Base-by-base conservation (phyloP, 805 yeast species). In the Suhomyces prunicola region DNA sequence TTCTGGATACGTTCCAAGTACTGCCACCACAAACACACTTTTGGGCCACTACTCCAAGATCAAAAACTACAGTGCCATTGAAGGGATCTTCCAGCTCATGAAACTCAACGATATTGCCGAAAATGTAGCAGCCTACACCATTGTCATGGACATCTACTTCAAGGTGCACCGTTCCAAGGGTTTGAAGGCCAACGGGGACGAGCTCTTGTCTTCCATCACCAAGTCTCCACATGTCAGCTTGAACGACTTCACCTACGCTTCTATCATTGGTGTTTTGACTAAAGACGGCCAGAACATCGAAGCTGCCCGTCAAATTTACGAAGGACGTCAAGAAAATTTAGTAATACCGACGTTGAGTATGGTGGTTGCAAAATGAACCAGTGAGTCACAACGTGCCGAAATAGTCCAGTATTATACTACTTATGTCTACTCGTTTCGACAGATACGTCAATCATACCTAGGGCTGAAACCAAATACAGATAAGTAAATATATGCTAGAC, bases 111-210 rank as follows among this genome's bases (percentile, higher is more conserved):
- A 69, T 3, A 65, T 85, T 23, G 60, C 72, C 36, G 86, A 87
- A 26, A 88, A 84, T 63, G 73, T 83, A 45, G 83, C 83, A 15
- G 85, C 92, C 2, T 82, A 82, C 67, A 79, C 91, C 3, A 77
- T 80, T 35, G 68, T 85, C 23, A 74, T 86, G 50, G 84, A 85
- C 60, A 67, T 77, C 50, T 72, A 78, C 57, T 74, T 85, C 69
- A 82, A 81, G 62, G 52, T 69, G 35, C 70, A 75, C 33, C 68
- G 68, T 41, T 70, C 69, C n/a, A 71, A 77, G 35, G 83, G 82
- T 8, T 64, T 69, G 53, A 60, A 68, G 1, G 77, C 83, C 7
- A 67, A 74, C 35, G 67, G 79, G 22, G 72, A 69, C 9, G 63
- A 63, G 6, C 64, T 82, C 53, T 66, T 84, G 40, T 54, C 63